These are phyloP conservation scores for Xylariaceae sp. DNA, from an alignment of 2,329 filamentous ascomycete species.

Conservation along the genomic window DNA sequence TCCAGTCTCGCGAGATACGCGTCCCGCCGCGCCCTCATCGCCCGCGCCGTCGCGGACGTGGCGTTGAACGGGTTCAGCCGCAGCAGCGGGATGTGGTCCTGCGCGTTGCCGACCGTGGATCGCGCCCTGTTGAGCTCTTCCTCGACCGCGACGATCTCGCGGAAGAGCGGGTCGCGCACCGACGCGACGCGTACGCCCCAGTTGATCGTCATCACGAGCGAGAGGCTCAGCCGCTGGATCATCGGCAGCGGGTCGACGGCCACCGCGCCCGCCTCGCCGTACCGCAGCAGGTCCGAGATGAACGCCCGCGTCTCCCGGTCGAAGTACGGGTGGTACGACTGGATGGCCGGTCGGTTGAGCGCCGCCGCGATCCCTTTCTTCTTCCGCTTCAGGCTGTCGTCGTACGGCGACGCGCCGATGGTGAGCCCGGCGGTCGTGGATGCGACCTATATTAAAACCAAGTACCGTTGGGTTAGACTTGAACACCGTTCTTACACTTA, in stretches of 20 bases:
- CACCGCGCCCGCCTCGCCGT: conserved; percentile 54
- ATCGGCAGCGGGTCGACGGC: conserved; percentile 69
- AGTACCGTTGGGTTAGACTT: too few relatives aligned
- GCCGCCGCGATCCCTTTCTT: conserved; percentile 76
- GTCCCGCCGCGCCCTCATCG: conserved; percentile 64
- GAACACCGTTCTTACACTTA: too few relatives aligned
- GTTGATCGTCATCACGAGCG: conserved; percentile 68
- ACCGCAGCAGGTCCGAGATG: conserved; percentile 64
- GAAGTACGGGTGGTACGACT: conserved; percentile 77
- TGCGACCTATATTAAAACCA: conserved; percentile 44
- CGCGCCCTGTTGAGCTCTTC: conserved; percentile 70
- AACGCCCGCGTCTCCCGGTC: conserved; percentile 69
- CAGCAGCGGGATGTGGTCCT: conserved; percentile 75
- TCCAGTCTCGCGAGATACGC: conserved; percentile 63
- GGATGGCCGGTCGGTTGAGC: conserved; percentile 68
- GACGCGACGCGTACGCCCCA: conserved; percentile 74
- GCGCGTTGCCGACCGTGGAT: conserved; percentile 77
- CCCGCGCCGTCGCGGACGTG: conserved; percentile 46
- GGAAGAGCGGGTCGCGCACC: conserved; percentile 59
- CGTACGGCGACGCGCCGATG: conserved; percentile 79
- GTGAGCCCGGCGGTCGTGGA: conserved; percentile 74
- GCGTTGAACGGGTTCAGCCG: conserved; percentile 47
- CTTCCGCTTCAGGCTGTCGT: conserved; percentile 70
- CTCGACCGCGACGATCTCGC: conserved; percentile 72
- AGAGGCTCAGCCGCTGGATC: conserved; percentile 70